Conservation (phyloP, 306 rosid genomes). For the Spatholobus suberectus region DNA sequence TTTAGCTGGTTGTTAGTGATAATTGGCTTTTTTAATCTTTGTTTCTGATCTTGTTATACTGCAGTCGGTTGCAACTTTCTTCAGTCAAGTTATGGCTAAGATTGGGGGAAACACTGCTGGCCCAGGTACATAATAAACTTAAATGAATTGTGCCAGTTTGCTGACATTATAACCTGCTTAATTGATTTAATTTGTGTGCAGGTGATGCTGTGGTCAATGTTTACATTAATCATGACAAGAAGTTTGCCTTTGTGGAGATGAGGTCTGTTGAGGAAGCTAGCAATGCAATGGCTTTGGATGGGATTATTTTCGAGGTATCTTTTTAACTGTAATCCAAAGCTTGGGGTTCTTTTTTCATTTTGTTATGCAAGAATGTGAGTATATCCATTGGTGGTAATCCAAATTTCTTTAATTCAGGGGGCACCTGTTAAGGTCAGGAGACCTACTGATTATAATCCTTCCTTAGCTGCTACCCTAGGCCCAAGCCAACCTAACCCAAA, state of each 20-base stretch:
- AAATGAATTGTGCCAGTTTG: not conserved
- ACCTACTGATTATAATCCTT: conserved; percentile 97
- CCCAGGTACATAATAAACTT: conserved; percentile 64
- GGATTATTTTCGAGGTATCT: conserved; percentile 93
- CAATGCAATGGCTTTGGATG: conserved; percentile 99
- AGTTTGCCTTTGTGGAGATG: conserved; percentile 99
- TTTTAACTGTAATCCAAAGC: not conserved
- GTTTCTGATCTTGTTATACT: conserved; percentile 34
- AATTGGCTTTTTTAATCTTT: not conserved
- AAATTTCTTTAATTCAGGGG: conserved; percentile 58
- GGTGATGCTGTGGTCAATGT: conserved; percentile 99
- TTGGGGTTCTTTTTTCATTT: not conserved
- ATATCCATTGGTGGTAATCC: not conserved
- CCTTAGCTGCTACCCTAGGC: conserved; percentile 97
- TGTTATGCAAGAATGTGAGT: not conserved
- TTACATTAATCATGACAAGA: conserved; percentile 97
- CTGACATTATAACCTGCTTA: not conserved
- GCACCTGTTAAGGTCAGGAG: conserved; percentile 99
- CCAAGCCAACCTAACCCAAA: conserved; percentile 98
- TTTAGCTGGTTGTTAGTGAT: not conserved
- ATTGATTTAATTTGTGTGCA: conserved; percentile 40
- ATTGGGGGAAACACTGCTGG: conserved; percentile 99
- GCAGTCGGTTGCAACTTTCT: conserved; percentile 99
- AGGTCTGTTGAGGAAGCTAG: conserved; percentile 99
- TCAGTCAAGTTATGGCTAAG: conserved; percentile 96